Evolutionary conservation across 1,284 basidiomycete genomes (phyloP), one percentile per base, ranked within the genome.

Genomic region (Trichosporon faecale): DNA sequence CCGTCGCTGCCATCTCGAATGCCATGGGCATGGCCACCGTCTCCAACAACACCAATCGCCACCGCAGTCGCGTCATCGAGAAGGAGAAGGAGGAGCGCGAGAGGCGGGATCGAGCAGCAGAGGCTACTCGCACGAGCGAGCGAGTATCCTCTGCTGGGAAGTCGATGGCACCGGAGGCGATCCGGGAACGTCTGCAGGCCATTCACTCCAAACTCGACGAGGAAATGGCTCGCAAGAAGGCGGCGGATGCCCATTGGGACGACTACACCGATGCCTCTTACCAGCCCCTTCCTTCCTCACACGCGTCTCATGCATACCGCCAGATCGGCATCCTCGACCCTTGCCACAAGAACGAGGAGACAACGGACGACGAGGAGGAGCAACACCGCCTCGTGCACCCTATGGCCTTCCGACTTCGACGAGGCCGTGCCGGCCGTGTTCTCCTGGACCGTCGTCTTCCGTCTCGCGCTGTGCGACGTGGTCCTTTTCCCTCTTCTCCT

Each of bases 361-460:
- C 57, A 6, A 66, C 72, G 37, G 68, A 74, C 64, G 81, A 60
- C 76, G 69, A 83, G 9, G 76, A 83, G 21, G 74, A 75, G 6
- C 72, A 72, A 21, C 73, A 76, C 33, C 70, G 69, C 64, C 71
- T 74, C 2, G 70, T 70, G 57, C 75, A 76, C 23, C 74, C 76
- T 12, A 76, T 75, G 27, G 75, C 91, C 12, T 87, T 93, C 71
- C 91, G 94, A 69, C 78, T 91, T 65, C 90, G 94, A 11, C 81
- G 87, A 69, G 94, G 93, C 7, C 91, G 94, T 71, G 92, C 91
- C 60, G 94, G 95, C 3, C 87, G 92, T 33, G 80, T 90, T n/a
- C 85, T 89, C 72, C 77, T 97, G 7, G 95, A 97, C 82, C 88
- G 94, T 61, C 88, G 90, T 14, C 82, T 85, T 66, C 80, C 85